Conservation (phyloP, 768 basidiomycete species). For the Coprinopsis sp. region DNA sequence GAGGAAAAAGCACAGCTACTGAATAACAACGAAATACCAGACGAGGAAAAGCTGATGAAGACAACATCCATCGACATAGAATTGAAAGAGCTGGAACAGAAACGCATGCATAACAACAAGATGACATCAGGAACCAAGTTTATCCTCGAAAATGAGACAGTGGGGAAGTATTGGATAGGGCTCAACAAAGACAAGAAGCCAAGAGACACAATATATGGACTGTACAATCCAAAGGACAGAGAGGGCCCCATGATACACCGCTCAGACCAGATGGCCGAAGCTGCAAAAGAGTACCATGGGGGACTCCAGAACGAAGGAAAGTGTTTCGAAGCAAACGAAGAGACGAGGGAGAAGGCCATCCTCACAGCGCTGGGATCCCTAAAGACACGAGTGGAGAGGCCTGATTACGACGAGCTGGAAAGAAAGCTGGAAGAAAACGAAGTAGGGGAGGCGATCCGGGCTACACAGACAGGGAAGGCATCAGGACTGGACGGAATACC, state of each 20-base stretch:
- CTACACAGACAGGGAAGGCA: conserved; percentile 11
- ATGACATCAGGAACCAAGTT: too few species aligned
- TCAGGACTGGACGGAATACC: conserved; percentile 18
- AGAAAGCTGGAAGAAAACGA: background rate
- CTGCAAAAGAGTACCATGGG: conserved; percentile 24
- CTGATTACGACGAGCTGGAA: background rate
- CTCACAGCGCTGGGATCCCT: background rate
- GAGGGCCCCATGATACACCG: conserved; percentile 12
- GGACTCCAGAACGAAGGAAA: conserved; percentile 19
- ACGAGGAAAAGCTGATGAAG: too few species aligned
- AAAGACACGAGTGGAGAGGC: background rate
- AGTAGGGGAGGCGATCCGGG: conserved; percentile 1
- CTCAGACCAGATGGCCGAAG: conserved; percentile 26
- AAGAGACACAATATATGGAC: too few species aligned
- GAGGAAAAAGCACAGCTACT: too few species aligned
- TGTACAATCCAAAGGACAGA: conserved; percentile 1
- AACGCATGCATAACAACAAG: too few species aligned
- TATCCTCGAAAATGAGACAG: too few species aligned
- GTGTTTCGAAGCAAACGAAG: background rate
- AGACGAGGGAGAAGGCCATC: conserved; percentile 1
- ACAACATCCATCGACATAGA: too few species aligned
- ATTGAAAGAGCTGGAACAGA: too few species aligned
- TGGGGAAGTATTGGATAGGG: too few species aligned
- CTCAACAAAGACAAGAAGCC: too few species aligned
- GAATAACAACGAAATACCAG: too few species aligned